phyloP scores from a whole-genome alignment of 2,329 filamentous ascomycete species.

The Albifimbria verrucaria region DNA sequence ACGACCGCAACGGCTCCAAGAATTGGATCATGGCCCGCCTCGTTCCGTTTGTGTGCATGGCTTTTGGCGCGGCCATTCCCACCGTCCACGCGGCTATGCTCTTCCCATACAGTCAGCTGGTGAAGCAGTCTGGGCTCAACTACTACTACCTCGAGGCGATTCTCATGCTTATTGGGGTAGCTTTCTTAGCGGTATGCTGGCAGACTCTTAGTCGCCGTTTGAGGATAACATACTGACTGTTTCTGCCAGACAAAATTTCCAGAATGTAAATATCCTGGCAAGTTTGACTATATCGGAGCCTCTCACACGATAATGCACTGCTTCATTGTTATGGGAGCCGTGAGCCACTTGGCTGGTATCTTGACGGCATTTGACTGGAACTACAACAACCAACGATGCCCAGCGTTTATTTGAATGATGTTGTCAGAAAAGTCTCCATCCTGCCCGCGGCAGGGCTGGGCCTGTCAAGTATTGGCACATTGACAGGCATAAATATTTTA shows the following conservation, averaged over 20 bases:
- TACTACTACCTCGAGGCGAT: constrained; percentile 38
- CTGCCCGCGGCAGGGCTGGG: too few relatives aligned
- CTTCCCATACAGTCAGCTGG: constrained; percentile 34
- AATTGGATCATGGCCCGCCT: constrained; percentile 32
- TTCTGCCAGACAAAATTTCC: constrained; percentile 35
- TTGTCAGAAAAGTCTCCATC: background rate
- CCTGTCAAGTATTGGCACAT: too few relatives aligned
- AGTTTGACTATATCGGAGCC: constrained; percentile 41
- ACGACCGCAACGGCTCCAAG: constrained; percentile 30
- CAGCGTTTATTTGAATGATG: background rate
- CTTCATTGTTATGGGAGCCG: constrained; percentile 35
- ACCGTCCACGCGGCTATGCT: constrained; percentile 34
- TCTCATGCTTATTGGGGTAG: constrained; percentile 31
- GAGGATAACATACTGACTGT: too few relatives aligned
- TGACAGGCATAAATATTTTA: too few relatives aligned
- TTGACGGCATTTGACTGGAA: constrained; percentile 17
- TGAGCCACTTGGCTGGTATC: constrained; percentile 8
- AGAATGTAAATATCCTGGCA: constrained; percentile 36
- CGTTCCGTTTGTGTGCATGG: constrained; percentile 32
- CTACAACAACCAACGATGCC: constrained; percentile 9
- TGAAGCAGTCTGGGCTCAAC: constrained; percentile 34
- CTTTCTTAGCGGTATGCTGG: constrained; percentile 35
- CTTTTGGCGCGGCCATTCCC: constrained; percentile 34
- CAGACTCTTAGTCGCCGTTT: too few relatives aligned
- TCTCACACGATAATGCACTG: constrained; percentile 47